These are phyloP conservation scores for Diaporthe amygdali DNA, from an alignment of 2,329 filamentous ascomycete genomes.

Conservation along the genomic window DNA sequence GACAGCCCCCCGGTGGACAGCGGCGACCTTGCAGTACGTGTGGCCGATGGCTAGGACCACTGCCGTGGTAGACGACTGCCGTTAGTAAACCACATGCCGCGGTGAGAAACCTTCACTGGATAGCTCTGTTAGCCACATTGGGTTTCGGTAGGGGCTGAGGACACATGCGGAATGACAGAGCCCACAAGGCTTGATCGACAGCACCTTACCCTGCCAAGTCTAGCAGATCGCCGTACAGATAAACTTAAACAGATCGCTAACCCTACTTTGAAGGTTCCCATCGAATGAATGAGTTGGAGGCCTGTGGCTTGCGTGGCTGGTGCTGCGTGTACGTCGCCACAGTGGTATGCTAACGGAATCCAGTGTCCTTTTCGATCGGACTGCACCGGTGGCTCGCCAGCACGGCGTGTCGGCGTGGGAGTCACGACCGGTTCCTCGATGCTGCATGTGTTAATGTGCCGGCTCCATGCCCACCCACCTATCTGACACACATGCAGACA, in stretches of 20 bases:
- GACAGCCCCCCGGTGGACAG: too few species aligned
- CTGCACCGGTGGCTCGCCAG: neutral
- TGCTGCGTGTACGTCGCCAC: constrained; percentile 14
- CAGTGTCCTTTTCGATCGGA: neutral
- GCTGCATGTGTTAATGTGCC: neutral
- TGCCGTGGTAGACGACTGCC: too few species aligned
- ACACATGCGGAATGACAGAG: neutral
- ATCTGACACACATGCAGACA: neutral
- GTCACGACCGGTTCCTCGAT: neutral
- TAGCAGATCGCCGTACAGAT: constrained; percentile 17
- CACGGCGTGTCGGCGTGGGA: neutral
- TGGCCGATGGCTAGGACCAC: too few species aligned
- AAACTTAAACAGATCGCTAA: constrained; percentile 14
- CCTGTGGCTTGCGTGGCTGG: constrained; percentile 26
- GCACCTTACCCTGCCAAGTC: constrained; percentile 7
- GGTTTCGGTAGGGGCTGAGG: neutral
- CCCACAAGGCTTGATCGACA: constrained; percentile 18
- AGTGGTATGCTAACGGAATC: neutral
- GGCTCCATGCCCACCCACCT: neutral
- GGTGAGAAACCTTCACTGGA: too few species aligned
- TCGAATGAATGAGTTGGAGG: constrained; percentile 22
- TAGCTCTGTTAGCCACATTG: too few species aligned
- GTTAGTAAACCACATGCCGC: too few species aligned
- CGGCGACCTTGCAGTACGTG: too few species aligned
- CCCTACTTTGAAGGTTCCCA: neutral